Base-by-base conservation (phyloP, 768 basidiomycete genomes). In the Dendrothele bispora region DNA sequence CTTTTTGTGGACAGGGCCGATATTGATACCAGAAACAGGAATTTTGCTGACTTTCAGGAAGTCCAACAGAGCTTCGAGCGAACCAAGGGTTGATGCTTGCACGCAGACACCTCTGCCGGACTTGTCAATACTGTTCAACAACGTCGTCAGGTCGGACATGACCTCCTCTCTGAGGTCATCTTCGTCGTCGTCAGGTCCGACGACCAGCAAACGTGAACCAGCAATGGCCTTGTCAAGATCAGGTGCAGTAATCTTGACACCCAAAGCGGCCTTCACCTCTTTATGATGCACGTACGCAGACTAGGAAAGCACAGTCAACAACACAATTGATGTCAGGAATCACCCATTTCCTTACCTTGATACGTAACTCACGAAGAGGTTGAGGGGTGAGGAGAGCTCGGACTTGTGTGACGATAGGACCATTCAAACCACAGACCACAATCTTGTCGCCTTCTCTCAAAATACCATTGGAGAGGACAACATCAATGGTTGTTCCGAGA, bases 171-270 rank as follows among this genome's bases (percentile, higher is more conserved):
- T 86, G 26, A 98, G 70, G 30, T 93, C 93, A 40, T 97, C 95
- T 61, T 98, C 95, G 55, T 98, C 95, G 55, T 98, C 95, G 57
- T 98, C 95, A 43, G 93, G 92, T 15, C 95, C 91, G 39, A 87
- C 80, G 25, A 98, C 91, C 40, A 98, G 81, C 42, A 99, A 73
- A 7, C 92, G 86, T 32, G 95, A 98, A 58, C 97, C 97, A 50
- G 95, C 95, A 52, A 98, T 95, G 11, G 97, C 95, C 65, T 98
- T 98, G 60, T 98, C 97, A 17, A 99, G 80, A 61, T 97, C 95
- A 1, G 95, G 87, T 0, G 92, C 97, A 35, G 86, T 80, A 51
- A 99, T 82, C 73, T 99, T 99, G 63, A 99, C 87, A 62, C 97
- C 95, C 41, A 97, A 77, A 5, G 97, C 94, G 3, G 95, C 97